Base-by-base conservation (phyloP, 257 asterid genomes). In the Nicotiana otophora region DNA sequence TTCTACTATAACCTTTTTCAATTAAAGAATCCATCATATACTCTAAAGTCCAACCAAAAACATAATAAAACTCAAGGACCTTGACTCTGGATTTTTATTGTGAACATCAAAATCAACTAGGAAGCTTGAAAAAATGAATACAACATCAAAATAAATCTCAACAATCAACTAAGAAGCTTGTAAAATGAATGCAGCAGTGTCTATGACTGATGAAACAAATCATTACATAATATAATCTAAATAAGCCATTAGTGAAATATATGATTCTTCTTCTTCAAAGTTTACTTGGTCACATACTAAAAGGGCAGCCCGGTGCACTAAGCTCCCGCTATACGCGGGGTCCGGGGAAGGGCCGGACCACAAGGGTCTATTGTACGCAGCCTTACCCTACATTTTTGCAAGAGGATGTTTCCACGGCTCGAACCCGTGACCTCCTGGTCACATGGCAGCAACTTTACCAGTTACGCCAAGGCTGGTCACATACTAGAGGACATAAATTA, bases 101-200 rank as follows among this genome's bases (percentile, higher is more conserved):
- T 72, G 61, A 72, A 46, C 15, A 72, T 23, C 36, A 72, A 72
- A 72, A 72, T 42, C 80, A 74, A 74, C 80, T 48, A 74, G 26
- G 63, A 74, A 74, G 62, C 62, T 74, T 74, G 62, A 51, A 42
- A 69, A 31, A 72, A 72, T 5, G 55, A 72, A 46, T 72, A 36
- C 60, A 23, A 39, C 23, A 31, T 70, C 57, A 39, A 10, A 36
- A 70, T 70, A 39, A 39, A 70, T 39, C 57, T 69, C 28, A 16
- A 39, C 14, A 70, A 69, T 55, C 79, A 72, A 72, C 78, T 70
- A 39, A 23, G 60, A 72, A 72, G 60, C 78, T 72, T 72, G 36
- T 12, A 74, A 48, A 74, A 23, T 23, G 79, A 74, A 74, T 26
- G 80, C 42, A 15, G 31, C 12, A 74, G 42, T 74, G 53, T 58